phyloP scores from a whole-genome alignment of 441 rosid species.

The Brassica hybrid region DNA sequence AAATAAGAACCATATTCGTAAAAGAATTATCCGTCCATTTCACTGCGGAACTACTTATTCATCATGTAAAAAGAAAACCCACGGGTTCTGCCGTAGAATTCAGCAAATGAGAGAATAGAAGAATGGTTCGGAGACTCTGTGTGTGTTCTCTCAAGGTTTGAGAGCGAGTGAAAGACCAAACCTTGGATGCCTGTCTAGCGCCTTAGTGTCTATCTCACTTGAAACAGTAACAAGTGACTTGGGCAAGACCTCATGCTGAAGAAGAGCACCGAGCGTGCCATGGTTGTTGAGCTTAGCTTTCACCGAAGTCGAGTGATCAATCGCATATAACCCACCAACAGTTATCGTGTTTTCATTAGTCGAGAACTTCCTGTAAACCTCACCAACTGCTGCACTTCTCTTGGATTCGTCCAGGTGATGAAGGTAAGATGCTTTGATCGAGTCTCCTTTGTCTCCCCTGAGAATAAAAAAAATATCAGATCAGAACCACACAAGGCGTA shows the following conservation, averaged over 20 bases:
- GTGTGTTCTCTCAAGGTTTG: slow-evolving; percentile 48
- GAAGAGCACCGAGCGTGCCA: slow-evolving; percentile 62
- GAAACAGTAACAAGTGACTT: slow-evolving; percentile 65
- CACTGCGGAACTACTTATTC: slow-evolving; percentile 38
- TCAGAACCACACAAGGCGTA: slow-evolving; percentile 23
- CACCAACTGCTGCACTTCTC: slow-evolving; percentile 65
- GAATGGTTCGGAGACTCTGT: slow-evolving; percentile 20
- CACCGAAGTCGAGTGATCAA: slow-evolving; percentile 58
- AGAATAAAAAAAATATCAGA: neutral
- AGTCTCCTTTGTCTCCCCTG: slow-evolving; percentile 81
- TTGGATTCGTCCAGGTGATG: slow-evolving; percentile 58
- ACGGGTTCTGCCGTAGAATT: slow-evolving; percentile 25
- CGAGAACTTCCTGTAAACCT: slow-evolving; percentile 62
- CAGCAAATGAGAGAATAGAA: slow-evolving; percentile 22
- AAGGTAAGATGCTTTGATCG: slow-evolving; percentile 60
- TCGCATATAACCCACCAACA: slow-evolving; percentile 64
- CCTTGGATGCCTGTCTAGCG: slow-evolving; percentile 65
- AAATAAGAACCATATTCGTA: neutral
- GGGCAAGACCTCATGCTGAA: slow-evolving; percentile 69
- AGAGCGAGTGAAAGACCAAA: slow-evolving; percentile 70
- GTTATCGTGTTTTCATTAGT: slow-evolving; percentile 71
- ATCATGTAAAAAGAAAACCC: neutral
- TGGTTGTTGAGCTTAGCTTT: slow-evolving; percentile 73
- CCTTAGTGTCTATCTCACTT: slow-evolving; percentile 67
- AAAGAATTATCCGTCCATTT: slow-evolving; percentile 39